Evolutionary conservation across 805 yeast genomes (phyloP).

Genomic region (Barnettozyma botsteinii): DNA sequence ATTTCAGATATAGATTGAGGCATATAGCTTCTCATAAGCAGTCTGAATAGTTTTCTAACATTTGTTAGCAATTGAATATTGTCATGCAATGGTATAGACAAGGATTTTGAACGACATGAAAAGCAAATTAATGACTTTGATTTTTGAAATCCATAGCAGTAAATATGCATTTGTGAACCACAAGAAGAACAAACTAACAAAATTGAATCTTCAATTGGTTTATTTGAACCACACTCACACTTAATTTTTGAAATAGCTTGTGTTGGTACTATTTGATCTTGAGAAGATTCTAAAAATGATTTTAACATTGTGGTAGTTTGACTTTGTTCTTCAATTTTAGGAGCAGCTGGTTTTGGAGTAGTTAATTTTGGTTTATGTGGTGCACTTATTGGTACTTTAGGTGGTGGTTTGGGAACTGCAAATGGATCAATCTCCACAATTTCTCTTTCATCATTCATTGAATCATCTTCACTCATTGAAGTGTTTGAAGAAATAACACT

Average conservation of each 20-base stretch:
- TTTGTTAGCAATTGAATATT: slow-evolving; percentile 29
- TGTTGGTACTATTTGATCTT: slow-evolving; percentile 24
- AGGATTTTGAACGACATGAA: slow-evolving; percentile 22
- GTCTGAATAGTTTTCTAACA: slow-evolving; percentile 30
- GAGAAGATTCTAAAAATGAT: slow-evolving; percentile 24
- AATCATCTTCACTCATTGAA: slow-evolving; percentile 6
- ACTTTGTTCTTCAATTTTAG: slow-evolving; percentile 16
- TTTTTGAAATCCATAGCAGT: slow-evolving; percentile 29
- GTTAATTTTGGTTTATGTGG: not conserved
- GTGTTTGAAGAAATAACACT: slow-evolving; percentile 25
- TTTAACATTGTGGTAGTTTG: slow-evolving; percentile 31
- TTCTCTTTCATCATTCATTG: slow-evolving; percentile 2
- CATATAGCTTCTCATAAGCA: slow-evolving; percentile 18
- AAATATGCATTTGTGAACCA: slow-evolving; percentile 26
- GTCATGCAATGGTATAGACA: slow-evolving; percentile 14
- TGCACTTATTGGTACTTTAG: not conserved
- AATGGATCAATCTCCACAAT: slow-evolving; percentile 21
- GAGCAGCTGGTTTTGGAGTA: not conserved
- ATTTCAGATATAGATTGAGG: slow-evolving; percentile 18
- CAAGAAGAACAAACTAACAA: slow-evolving; percentile 28
- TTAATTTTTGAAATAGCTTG: slow-evolving; percentile 19
- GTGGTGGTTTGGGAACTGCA: slow-evolving; percentile 7
- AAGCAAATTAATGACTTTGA: slow-evolving; percentile 21
- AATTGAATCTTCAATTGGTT: slow-evolving; percentile 12
- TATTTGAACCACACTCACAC: slow-evolving; percentile 29